Conservation (phyloP, 2,329 filamentous ascomycete genomes). For the Thermoascus crustaceus region DNA sequence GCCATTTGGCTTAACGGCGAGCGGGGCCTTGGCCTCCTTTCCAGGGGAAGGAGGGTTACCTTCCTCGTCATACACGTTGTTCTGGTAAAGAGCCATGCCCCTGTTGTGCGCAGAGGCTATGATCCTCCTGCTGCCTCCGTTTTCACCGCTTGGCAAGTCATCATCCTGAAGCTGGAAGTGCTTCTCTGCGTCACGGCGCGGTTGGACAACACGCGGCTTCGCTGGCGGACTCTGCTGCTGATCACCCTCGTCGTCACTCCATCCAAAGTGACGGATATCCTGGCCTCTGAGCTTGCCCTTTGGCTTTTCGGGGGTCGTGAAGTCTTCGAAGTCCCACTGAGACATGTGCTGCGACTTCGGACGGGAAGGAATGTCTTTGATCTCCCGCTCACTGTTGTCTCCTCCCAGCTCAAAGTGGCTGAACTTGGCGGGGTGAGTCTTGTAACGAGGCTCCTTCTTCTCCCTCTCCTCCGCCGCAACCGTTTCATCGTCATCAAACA, state of each 20-base stretch:
- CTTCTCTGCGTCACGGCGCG: slow-evolving; percentile 68
- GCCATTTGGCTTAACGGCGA: slow-evolving; percentile 63
- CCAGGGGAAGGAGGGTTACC: slow-evolving; percentile 32
- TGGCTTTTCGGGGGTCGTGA: slow-evolving; percentile 71
- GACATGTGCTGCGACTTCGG: slow-evolving; percentile 48
- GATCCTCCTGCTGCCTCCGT: slow-evolving; percentile 24
- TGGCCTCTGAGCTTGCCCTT: slow-evolving; percentile 56
- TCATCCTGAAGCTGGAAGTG: slow-evolving; percentile 84
- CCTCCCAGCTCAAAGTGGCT: slow-evolving; percentile 49
- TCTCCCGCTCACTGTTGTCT: slow-evolving; percentile 20
- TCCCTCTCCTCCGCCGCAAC: slow-evolving; percentile 17
- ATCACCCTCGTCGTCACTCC: slow-evolving; percentile 59
- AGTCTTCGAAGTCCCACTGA: slow-evolving; percentile 86
- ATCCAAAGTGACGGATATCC: slow-evolving; percentile 66
- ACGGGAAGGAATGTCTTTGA: slow-evolving; percentile 19
- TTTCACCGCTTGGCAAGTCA: slow-evolving; percentile 49
- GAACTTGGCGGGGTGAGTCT: slow-evolving; percentile 71
- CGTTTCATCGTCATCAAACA: slow-evolving; percentile 40
- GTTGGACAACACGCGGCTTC: slow-evolving; percentile 53
- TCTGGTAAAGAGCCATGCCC: slow-evolving; percentile 65
- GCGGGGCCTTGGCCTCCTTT: slow-evolving; percentile 33
- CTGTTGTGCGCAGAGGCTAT: slow-evolving; percentile 54
- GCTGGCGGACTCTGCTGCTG: slow-evolving; percentile 30
- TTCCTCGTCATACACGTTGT: slow-evolving; percentile 61
- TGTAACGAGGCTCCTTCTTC: slow-evolving; percentile 41